A percentile compares a stretch with the other conserved stretches of the same genome.
phyloP scores from a whole-genome alignment of 257 asterid genomes.

The Voacanga thouarsii region DNA sequence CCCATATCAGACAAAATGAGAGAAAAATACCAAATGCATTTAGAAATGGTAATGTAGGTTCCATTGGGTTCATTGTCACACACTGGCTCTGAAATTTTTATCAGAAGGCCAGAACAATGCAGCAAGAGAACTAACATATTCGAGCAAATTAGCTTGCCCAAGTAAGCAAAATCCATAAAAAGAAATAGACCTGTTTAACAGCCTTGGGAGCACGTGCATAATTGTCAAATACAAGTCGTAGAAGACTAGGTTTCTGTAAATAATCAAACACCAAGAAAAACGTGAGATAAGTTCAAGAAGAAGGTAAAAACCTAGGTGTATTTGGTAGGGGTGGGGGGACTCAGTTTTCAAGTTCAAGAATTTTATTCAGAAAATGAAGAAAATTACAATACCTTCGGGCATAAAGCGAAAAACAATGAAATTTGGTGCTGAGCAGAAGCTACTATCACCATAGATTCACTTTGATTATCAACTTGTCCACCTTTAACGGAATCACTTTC shows the following conservation, averaged over 20 bases:
- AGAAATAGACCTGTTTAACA: slow-evolving; percentile 73
- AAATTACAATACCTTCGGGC: slow-evolving; percentile 59
- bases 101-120: background rate
- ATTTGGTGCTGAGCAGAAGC: slow-evolving; percentile 65
- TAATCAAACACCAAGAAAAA: slow-evolving; percentile 20
- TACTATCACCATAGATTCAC: slow-evolving; percentile 49
- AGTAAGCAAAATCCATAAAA: slow-evolving; percentile 6
- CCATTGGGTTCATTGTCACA: background rate
- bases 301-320: background rate
- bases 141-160: background rate
- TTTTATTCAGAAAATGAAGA: background rate
- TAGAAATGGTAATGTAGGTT: background rate
- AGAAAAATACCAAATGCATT: background rate
- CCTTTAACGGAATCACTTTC: slow-evolving; percentile 43
- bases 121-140: background rate
- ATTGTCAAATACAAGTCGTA: slow-evolving; percentile 68
- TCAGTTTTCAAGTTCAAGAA: background rate
- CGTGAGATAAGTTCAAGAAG: background rate
- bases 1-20: background rate
- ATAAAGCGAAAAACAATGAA: slow-evolving; percentile 81
- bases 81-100: background rate
- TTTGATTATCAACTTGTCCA: slow-evolving; percentile 42
- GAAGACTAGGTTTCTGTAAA: slow-evolving; percentile 77
- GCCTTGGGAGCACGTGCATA: slow-evolving; percentile 69
- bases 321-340: background rate